phyloP scores from a whole-genome alignment of 805 yeast species.

The Ogataea sp. region DNA sequence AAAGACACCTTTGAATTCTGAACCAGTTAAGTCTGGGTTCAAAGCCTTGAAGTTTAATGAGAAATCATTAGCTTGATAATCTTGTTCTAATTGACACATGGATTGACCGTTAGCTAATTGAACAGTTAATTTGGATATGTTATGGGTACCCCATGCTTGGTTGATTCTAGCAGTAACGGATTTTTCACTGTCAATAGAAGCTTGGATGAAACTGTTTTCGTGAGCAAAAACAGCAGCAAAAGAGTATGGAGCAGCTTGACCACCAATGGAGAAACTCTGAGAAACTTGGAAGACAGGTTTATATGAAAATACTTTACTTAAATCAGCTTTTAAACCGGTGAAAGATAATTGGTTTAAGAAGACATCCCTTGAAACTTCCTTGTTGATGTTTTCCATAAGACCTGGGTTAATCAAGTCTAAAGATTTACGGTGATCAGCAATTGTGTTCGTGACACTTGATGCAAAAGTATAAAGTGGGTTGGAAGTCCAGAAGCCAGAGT shows the following conservation, averaged over 20 bases:
- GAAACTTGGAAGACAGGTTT: conserved; percentile 96
- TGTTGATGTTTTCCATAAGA: conserved; percentile 84
- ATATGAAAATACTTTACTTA: conserved; percentile 83
- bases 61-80: conserved; percentile 82
- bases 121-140: conserved; percentile 75
- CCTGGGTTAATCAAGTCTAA: conserved; percentile 89
- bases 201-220: conserved; percentile 81
- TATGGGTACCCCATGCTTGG: conserved; percentile 79
- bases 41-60: conserved; percentile 83
- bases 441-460: conserved; percentile 64
- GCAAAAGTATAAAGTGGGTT: conserved; percentile 77
- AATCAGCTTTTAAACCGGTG: conserved; percentile 94
- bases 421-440: conserved; percentile 71
- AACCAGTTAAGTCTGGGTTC: conserved; percentile 76
- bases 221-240: conserved; percentile 85
- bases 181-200: conserved; percentile 80
- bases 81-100: conserved; percentile 95
- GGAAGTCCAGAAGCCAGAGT: conserved; percentile 68
- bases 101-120: conserved; percentile 84
- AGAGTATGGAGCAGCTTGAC: conserved; percentile 84
- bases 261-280: conserved; percentile 86
- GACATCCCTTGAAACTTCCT: conserved; percentile 92
- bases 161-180: conserved; percentile 84
- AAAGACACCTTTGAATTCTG: conserved; percentile 82
- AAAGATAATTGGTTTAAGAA: conserved; percentile 83